Evolutionary conservation across 306 rosid species (phyloP).

Genomic region (Cyclanthera cordifolia): DNA sequence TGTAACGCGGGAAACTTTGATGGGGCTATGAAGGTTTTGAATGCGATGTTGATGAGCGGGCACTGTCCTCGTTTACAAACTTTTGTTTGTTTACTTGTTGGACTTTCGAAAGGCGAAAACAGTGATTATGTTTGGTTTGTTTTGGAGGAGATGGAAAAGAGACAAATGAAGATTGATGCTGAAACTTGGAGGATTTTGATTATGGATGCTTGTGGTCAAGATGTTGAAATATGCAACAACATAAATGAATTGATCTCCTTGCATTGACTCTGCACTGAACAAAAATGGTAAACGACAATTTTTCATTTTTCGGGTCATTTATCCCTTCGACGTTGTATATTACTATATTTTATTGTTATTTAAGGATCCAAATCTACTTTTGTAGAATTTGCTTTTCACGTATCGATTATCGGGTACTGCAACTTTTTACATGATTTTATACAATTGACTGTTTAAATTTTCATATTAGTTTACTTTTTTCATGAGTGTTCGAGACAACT

Average conservation of each 20-base stretch:
- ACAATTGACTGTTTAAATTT: too few species aligned
- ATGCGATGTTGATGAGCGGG: slow-evolving; percentile 49
- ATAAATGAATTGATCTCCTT: slow-evolving; percentile 30
- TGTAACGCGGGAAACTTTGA: slow-evolving; percentile 49
- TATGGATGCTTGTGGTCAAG: slow-evolving; percentile 32
- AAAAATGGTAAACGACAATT: neutral
- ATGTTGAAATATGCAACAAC: slow-evolving; percentile 23
- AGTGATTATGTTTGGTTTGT: slow-evolving; percentile 56
- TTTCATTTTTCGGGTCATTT: too few species aligned
- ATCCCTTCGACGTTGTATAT: too few species aligned
- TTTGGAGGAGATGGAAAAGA: slow-evolving; percentile 72
- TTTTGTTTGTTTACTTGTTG: slow-evolving; percentile 46
- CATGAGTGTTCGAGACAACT: too few species aligned
- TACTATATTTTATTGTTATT: too few species aligned
- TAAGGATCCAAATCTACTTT: too few species aligned
- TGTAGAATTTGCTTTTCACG: too few species aligned
- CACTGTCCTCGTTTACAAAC: slow-evolving; percentile 64
- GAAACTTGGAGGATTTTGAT: slow-evolving; percentile 52
- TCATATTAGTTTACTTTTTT: too few species aligned
- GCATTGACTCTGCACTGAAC: neutral
- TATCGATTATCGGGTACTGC: too few species aligned
- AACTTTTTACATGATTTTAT: too few species aligned
- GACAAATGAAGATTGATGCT: slow-evolving; percentile 31
- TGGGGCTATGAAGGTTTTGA: slow-evolving; percentile 48
- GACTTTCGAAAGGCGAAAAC: slow-evolving; percentile 47